Base-by-base conservation (phyloP, 352 stramenopile species). In the Pythium utonaiense region DNA sequence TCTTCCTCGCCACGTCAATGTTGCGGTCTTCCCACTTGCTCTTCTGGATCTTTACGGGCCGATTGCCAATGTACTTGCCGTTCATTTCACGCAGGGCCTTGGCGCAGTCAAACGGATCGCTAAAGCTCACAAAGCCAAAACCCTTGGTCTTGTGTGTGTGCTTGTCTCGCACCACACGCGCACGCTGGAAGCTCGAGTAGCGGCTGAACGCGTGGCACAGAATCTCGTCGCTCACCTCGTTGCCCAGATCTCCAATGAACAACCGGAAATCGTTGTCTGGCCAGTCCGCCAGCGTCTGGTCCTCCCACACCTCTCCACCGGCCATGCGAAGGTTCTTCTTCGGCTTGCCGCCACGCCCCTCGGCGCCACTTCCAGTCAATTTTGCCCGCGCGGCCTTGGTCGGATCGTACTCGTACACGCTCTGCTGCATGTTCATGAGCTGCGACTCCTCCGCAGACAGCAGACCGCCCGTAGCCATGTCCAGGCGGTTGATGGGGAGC, bases 61-160 rank as follows among this genome's bases (percentile, higher is more conserved):
- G 81, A 27, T 93, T 95, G 31, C 91, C 92, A 66, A 98, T 92
- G 80, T 97, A 98, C 64, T 96, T 97, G 57, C 96, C 92, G 76
- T 98, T 97, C 91, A 98, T 98, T 74, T 99, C 95, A 30, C 95
- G 75, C 62, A 98, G 80, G 8, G 95, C 95, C 50, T 94, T 95
- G 6, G 93, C 94, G 67, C 88, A 98, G 68, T 98, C 94, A 61
- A 98, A 95, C 13, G 92, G 80, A 74, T 98, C 90, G 13, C 89
- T 51, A 40, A 99, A 96, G 59, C 80, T 97, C 27, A 98, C 95
- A 65, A 99, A 98, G 2, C 96, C 96, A 72, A 96, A 99, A 16
- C 95, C 95, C n/a, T 78, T 79, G n/a, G 84, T 91, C 70, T 94
- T 94, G 75, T 94, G 83, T 34, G 84, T 89, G 51, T 86, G 62